phyloP scores from a whole-genome alignment of 2,329 filamentous ascomycete genomes.

The Hypoxylon sp. region DNA sequence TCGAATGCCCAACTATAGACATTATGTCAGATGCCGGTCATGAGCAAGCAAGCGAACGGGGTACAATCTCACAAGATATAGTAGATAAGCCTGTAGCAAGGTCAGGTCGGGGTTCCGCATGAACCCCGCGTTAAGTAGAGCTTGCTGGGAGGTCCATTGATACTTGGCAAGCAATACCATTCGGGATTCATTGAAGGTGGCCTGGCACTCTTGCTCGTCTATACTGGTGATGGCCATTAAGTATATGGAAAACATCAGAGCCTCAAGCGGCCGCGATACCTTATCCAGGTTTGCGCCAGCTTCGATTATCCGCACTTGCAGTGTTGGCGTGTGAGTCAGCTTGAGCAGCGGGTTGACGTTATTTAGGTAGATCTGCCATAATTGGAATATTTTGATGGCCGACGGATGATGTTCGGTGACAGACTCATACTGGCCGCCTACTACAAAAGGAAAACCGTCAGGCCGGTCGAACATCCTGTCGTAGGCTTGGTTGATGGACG shows the following conservation, averaged over 20 bases:
- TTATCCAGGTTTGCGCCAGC: conserved; percentile 63
- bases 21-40: conserved; percentile 43
- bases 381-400: conserved; percentile 66
- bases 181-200: conserved; percentile 62
- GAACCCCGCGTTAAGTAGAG: conserved; percentile 71
- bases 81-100: conserved; percentile 70
- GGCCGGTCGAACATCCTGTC: conserved; percentile 65
- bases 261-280: conserved; percentile 65
- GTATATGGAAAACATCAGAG: conserved; percentile 73
- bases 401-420: conserved; percentile 61
- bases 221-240: conserved; percentile 66
- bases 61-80: conserved; percentile 64
- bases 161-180: conserved; percentile 59
- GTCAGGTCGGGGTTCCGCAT: conserved; percentile 71
- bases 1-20: conserved; percentile 61
- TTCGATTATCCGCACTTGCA: conserved; percentile 71
- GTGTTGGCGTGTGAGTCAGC: conserved; percentile 70
- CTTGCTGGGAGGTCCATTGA: conserved; percentile 67
- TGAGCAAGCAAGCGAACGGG: not conserved
- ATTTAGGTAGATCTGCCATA: conserved; percentile 75
- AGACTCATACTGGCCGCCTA: conserved; percentile 54
- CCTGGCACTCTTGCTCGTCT: conserved; percentile 60
- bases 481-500: conserved; percentile 65
- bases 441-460: conserved; percentile 65
- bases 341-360: conserved; percentile 75